Evolutionary conservation across 2,329 filamentous ascomycete species (phyloP).

Genomic region (Dothideomycetidae sp.): DNA sequence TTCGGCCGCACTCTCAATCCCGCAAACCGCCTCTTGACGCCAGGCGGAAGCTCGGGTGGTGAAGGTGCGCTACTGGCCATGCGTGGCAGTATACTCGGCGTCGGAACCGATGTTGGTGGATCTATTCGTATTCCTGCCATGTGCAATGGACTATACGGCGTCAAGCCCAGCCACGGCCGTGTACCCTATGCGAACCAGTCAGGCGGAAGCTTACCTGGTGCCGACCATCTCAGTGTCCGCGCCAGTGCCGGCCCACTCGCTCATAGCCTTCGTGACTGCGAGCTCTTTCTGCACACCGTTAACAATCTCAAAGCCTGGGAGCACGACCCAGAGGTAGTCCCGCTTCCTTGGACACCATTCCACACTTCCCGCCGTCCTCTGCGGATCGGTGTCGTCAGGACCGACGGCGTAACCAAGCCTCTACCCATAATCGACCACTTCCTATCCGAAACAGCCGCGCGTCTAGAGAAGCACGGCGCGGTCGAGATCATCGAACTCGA

Average conservation of each 20-base stretch:
- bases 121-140: conserved; percentile 38
- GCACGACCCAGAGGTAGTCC: conserved; percentile 30
- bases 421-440: conserved; percentile 36
- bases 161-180: conserved; percentile 32
- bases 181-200: conserved; percentile 39
- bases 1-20: conserved; percentile 37
- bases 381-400: conserved; percentile 38
- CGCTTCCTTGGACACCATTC: conserved; percentile 24
- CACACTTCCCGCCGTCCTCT: conserved; percentile 19
- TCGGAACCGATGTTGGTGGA: conserved; percentile 43
- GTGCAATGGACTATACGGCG: conserved; percentile 36
- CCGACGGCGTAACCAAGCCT: conserved; percentile 37
- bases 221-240: conserved; percentile 31
- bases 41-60: conserved; percentile 39
- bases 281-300: conserved; percentile 40
- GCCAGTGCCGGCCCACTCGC: conserved; percentile 34
- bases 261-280: conserved; percentile 36
- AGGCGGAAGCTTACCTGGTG: conserved; percentile 32
- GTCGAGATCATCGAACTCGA: conserved; percentile 46
- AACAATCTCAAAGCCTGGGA: conserved; percentile 39
- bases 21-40: conserved; percentile 33
- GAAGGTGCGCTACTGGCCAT: conserved; percentile 38
- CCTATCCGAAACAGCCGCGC: conserved; percentile 31
- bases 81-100: conserved; percentile 35
- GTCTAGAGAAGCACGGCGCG: conserved; percentile 16